Evolutionary conservation across 73 alveolate genomes (phyloP).

Genomic region (Paramecium sexaurelia): DNA sequence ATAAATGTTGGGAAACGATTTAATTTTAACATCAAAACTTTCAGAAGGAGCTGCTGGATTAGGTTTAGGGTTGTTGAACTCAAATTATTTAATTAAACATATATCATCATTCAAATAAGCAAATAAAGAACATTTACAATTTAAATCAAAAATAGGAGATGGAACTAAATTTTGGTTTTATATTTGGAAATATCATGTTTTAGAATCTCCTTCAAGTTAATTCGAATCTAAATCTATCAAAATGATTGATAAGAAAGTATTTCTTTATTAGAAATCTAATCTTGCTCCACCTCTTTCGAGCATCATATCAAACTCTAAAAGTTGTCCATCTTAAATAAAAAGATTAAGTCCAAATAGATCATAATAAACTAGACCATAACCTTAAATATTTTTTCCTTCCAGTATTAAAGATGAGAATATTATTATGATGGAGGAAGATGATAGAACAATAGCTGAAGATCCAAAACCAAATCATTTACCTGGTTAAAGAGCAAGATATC

Average conservation of each 20-base stretch:
- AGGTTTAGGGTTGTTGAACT: not conserved
- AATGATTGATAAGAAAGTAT: not conserved
- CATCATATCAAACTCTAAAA: not conserved
- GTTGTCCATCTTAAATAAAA: not conserved
- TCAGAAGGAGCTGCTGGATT: conserved; percentile 25
- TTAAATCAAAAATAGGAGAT: not conserved
- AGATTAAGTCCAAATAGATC: not conserved
- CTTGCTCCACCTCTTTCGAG: not conserved
- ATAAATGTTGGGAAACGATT: not conserved
- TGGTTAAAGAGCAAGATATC: not conserved
- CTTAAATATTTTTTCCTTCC: not conserved
- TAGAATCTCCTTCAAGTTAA: not conserved
- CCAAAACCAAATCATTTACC: conserved; percentile 26
- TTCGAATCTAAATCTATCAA: not conserved
- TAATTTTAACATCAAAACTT: not conserved
- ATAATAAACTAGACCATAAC: not conserved
- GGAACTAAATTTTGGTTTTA: conserved; percentile 1
- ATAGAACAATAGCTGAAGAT: not conserved
- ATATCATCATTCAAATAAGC: not conserved
- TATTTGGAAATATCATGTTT: not conserved
- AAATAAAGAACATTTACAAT: not conserved
- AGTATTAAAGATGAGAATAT: not conserved
- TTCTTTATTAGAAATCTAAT: not conserved
- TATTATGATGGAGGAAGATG: not conserved
- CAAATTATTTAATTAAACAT: not conserved